Base-by-base conservation (phyloP, 2,329 filamentous ascomycete genomes). In the Colletotrichum viniferum region DNA sequence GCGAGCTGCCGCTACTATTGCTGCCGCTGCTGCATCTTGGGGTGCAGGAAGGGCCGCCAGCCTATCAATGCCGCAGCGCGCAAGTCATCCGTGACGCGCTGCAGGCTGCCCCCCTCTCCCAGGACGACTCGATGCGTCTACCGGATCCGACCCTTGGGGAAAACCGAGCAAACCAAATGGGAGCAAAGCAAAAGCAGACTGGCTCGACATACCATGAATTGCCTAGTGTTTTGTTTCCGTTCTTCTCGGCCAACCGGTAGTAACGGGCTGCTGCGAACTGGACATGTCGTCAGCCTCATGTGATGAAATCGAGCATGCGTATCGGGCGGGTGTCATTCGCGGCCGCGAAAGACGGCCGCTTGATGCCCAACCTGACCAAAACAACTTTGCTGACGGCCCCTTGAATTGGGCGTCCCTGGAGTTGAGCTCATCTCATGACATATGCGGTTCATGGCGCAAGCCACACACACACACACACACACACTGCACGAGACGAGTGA, bases 231-330 rank as follows among this genome's bases (percentile, higher is more conserved):
- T 98, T 98, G 85, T 93, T 94, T 66, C 96, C 96, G 82, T 93
- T 94, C 81, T 95, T 90, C 86, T 98, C 97, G 48, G 97, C 96
- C 81, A 96, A 90, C 81, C 96, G 95, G 84, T 98, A 95, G 86
- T 98, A 98, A 85, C 94, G 95, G 79, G 97, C 96, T 80, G 97
- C 90, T 80, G 89, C 91, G 86, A 92, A 95, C 94, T 96, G 84
- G 78, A 79, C 81, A 79, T 79, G 78, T 77, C 80, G 85, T 89
- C 86, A 92, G 90, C 87, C 85, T 88, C 86, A 87, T 87, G 84
- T 86, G 86, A 83, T 78, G 76, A 32, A 56, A 67, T 32, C 16
- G 61, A 67, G 61, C 60, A 74, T 76, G 74, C 66, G 65, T 52
- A 52, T 32, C 26, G 71, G 13, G 65, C 65, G 48, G 60, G 58